Conservation (phyloP, 140 eudicot genomes). For the Ambrosia hybrid region DNA sequence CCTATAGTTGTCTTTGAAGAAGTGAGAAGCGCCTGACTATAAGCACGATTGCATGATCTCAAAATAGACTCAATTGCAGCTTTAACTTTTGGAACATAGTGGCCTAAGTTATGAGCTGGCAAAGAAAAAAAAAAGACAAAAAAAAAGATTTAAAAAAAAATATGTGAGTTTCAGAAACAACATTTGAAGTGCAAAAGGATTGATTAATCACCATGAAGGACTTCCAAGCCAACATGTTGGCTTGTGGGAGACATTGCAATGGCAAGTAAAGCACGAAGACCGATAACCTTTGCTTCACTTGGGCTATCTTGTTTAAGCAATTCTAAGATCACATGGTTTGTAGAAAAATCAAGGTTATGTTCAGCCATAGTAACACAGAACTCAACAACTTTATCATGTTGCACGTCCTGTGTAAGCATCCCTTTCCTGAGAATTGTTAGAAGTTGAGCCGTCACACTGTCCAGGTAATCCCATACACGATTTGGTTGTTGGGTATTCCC, state of each 20-base stretch:
- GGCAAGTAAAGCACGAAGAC: constrained; percentile 95
- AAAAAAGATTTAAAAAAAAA: neutral
- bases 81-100: constrained; percentile 92
- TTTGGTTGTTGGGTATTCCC: constrained; percentile 82
- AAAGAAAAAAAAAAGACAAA: neutral
- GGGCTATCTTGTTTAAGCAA: constrained; percentile 94
- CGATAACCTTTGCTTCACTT: constrained; percentile 98
- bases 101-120: constrained; percentile 95
- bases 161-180: neutral
- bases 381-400: constrained; percentile 96
- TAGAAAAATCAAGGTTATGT: constrained; percentile 94
- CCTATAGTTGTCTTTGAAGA: constrained; percentile 95
- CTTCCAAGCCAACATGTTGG: constrained; percentile 89
- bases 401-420: constrained; percentile 97
- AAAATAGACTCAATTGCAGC: constrained; percentile 93
- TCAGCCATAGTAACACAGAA: constrained; percentile 97
- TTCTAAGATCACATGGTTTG: constrained; percentile 91
- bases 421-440: constrained; percentile 80
- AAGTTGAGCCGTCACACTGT: constrained; percentile 96
- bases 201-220: constrained; percentile 74
- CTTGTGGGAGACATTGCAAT: constrained; percentile 96
- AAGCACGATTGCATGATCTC: constrained; percentile 87
- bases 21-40: constrained; percentile 94
- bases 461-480: constrained; percentile 97
- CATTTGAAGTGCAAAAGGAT: constrained; percentile 7